Evolutionary conservation across 83 land plant genomes (phyloP), one percentile per base, ranked within the genome.

Genomic region (Picea mariana): DNA sequence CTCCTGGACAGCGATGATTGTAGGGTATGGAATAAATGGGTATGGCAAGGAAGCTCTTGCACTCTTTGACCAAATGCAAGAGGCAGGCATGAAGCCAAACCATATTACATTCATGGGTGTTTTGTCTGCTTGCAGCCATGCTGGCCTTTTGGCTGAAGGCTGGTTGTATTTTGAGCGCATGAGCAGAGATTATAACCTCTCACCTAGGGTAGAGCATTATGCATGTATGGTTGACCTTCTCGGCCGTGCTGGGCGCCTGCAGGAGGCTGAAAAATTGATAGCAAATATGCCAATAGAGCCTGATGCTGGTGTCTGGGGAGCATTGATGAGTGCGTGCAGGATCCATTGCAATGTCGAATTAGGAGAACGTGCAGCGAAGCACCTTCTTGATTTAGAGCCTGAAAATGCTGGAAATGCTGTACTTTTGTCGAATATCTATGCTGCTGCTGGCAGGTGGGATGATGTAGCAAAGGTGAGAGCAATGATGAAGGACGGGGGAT

Each of bases 101-200:
- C 75, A 71, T 11, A 18, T 71, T 40, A 71, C 75, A 42, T 71
- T 71, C 44, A 71, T 15, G 21, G 75, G 49, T 47, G n/a, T 71
- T 71, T 71, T 71, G 49, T 71, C 75, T 71, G 75, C 75, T 18
- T 71, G 75, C 75, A 71, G 75, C 75, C 75, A 71, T 40, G 23
- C 75, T 71, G 75, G 75, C 9, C 75, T 71, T 18, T 20, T 71
- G 75, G 44, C 23, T 71, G 75, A 71, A 71, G 75, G 75, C 49
- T n/a, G n/a, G n/a, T n/a, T n/a, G n/a, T n/a, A n/a, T n/a, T n/a
- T n/a, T n/a, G n/a, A n/a, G n/a, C n/a, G n/a, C n/a, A n/a, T n/a
- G n/a, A n/a, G n/a, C n/a, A n/a, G n/a, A n/a, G n/a, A n/a, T n/a
- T n/a, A n/a, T n/a, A n/a, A n/a, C n/a, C n/a, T n/a, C n/a, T n/a